phyloP scores from a whole-genome alignment of 257 asterid species.

The Nicotiana paniculata region DNA sequence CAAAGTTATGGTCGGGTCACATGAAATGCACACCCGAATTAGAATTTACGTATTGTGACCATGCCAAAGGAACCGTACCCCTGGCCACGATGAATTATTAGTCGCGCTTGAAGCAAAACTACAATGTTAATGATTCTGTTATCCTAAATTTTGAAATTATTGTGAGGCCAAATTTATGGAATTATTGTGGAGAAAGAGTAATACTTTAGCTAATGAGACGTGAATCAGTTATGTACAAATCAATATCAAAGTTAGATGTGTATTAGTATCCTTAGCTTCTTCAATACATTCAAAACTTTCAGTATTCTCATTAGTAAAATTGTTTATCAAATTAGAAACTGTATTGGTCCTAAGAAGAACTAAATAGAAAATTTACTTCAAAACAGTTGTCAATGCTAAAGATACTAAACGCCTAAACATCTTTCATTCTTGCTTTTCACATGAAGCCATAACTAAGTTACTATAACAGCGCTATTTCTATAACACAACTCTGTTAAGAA shows the following conservation, averaged over 20 bases:
- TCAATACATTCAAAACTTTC: constrained; percentile 24
- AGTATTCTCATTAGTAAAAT: constrained; percentile 29
- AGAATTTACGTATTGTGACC: too few relatives aligned
- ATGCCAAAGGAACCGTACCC: too few relatives aligned
- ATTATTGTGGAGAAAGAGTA: too few relatives aligned
- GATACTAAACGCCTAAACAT: constrained; percentile 45
- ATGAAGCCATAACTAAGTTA: constrained; percentile 24
- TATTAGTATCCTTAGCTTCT: constrained; percentile 14
- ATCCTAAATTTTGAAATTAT: too few relatives aligned
- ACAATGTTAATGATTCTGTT: too few relatives aligned
- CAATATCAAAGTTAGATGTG: constrained; percentile 4
- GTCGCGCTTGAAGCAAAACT: too few relatives aligned
- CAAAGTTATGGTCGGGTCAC: too few relatives aligned
- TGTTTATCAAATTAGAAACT: not conserved
- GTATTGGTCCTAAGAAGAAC: constrained; percentile 40
- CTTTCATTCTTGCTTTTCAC: constrained; percentile 49
- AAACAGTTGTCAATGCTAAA: constrained; percentile 37
- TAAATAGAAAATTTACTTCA: constrained; percentile 39
- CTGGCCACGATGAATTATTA: too few relatives aligned
- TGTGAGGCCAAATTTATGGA: too few relatives aligned
- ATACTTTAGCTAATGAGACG: too few relatives aligned
- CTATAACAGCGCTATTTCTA: not conserved
- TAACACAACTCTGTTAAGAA: not conserved
- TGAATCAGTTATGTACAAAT: too few relatives aligned
- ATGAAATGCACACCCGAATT: too few relatives aligned